Evolutionary conservation across 2,329 filamentous ascomycete species (phyloP), one percentile per base, ranked within the genome.

Genomic region (Gnomoniopsis smithogilvyi): DNA sequence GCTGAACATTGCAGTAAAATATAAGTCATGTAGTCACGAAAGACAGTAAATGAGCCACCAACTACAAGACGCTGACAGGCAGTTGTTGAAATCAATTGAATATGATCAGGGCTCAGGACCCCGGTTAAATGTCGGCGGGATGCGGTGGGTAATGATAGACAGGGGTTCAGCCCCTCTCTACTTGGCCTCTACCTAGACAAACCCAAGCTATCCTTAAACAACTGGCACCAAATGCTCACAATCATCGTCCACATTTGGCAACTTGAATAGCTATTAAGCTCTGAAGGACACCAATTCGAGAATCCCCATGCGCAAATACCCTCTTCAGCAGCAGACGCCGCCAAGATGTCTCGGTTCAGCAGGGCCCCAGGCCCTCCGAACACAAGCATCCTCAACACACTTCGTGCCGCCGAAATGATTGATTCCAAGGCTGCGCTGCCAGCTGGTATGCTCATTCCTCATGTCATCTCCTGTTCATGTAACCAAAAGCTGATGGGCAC

Each of bases 371-470:
- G 60, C 49, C 58, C 55, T 47, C 75, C 75, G 68, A 74, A 71
- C 63, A 78, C 71, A 63, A 81, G 81, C 72, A 85, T 96, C 66
- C 80, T 97, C 68, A 85, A 86, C 61, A 90, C 91, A 48, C 79
- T 98, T 67, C 89, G 89, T 69, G 88, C 88, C 64, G 89, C 92
- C 21, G 86, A 91, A 72, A 91, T 97, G 80, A 78, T 93, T 60
- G 87, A 91, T 58, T 82, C 84, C 43, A 92, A 91, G 74, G 85
- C 93, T 24, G 82, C 86, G 45, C 81, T 98, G 36, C 94, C 94
- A 63, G 92, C 91, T 72, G 91, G 91, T 92, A 80, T 64, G 79
- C 65, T 41, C 22, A 24, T 17, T 46, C 19, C 24, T 43, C 11
- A 53, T 33, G 45, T 43, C n/a, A n/a, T n/a, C 30, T 15, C 15